Percentiles rank a stretch among this genome's conserved stretches.
phyloP scores from a whole-genome alignment of 1,284 basidiomycete genomes.

The Apiotrichum porosum region DNA sequence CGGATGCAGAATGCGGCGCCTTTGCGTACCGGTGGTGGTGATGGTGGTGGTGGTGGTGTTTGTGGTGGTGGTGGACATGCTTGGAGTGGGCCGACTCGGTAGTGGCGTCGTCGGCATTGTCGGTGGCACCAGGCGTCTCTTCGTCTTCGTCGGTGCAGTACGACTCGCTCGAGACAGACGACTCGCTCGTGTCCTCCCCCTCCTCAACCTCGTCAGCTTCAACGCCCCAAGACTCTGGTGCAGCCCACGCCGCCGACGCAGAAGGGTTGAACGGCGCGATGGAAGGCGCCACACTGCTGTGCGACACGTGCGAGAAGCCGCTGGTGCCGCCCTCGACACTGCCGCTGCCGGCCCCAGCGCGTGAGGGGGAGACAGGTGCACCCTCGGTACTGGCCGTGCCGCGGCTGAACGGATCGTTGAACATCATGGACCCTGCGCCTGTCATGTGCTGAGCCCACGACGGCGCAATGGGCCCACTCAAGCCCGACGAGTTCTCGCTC shows the following conservation, averaged over 20 bases:
- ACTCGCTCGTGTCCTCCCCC: slow-evolving; percentile 22
- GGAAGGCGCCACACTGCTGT: background rate
- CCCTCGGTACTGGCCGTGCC: background rate
- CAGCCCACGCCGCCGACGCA: slow-evolving; percentile 49
- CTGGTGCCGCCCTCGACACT: background rate
- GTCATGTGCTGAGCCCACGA: slow-evolving; percentile 28
- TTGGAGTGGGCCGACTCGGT: background rate
- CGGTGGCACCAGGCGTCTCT: background rate
- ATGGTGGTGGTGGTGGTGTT: slow-evolving; percentile 5
- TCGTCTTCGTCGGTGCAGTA: slow-evolving; percentile 24
- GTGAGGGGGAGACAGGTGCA: background rate
- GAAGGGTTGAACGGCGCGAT: slow-evolving; percentile 11
- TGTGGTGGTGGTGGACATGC: background rate
- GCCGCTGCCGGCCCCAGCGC: background rate
- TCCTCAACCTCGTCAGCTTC: slow-evolving; percentile 48
- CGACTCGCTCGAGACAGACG: slow-evolving; percentile 31
- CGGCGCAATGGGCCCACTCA: slow-evolving; percentile 25
- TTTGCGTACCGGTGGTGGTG: background rate
- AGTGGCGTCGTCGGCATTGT: background rate
- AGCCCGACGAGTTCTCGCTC: slow-evolving; percentile 21
- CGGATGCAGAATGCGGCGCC: background rate
- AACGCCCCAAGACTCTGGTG: slow-evolving; percentile 55
- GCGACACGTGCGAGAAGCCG: background rate
- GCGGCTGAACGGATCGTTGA: slow-evolving; percentile 42
- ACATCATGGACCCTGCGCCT: slow-evolving; percentile 23